phyloP scores from a whole-genome alignment of 805 yeast species.

The Saccharomyces kudriavzevii region DNA sequence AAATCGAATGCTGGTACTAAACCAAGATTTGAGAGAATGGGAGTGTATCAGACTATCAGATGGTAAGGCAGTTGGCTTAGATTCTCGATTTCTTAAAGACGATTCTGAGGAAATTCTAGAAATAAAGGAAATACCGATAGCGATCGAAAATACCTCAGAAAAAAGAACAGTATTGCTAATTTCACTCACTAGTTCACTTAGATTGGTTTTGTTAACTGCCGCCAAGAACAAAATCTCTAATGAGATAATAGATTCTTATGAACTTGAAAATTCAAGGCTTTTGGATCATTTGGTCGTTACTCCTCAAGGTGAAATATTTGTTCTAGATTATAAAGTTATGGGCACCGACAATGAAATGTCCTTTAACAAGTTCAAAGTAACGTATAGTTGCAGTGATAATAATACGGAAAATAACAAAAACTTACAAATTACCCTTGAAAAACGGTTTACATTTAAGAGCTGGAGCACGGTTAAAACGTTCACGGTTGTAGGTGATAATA shows the following conservation, averaged over 20 bases:
- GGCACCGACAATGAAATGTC: background rate
- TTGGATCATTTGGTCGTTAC: background rate
- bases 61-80: conserved; percentile 19
- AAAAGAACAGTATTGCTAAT: background rate
- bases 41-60: conserved; percentile 22
- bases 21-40: conserved; percentile 17
- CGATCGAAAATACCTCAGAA: background rate
- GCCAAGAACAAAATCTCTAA: background rate
- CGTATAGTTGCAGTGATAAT: background rate
- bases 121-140: background rate
- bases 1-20: conserved; percentile 23
- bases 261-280: background rate
- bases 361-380: background rate
- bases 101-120: background rate
- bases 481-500: conserved; percentile 8
- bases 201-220: background rate
- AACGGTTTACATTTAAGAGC: background rate
- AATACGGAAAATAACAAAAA: background rate
- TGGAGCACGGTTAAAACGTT: background rate
- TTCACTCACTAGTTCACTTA: background rate
- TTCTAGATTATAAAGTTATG: background rate
- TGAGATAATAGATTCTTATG: background rate
- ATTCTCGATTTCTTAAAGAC: conserved; percentile 4
- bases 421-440: background rate
- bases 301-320: background rate